phyloP scores from a whole-genome alignment of 768 basidiomycete genomes.

The Rhodosporidiobolus sp. region DNA sequence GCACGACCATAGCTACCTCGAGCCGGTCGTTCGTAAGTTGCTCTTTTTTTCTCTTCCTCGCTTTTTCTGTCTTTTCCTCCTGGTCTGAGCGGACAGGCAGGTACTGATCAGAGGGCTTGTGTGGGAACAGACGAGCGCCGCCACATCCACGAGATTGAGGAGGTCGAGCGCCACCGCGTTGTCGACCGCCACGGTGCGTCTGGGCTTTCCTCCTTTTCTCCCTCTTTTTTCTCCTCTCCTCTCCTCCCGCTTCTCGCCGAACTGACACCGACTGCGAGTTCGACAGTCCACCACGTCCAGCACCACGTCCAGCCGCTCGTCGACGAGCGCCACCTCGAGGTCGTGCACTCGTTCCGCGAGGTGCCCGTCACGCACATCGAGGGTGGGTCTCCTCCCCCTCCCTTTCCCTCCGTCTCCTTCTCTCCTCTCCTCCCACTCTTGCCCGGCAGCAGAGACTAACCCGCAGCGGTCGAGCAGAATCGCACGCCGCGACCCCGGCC shows the following conservation, averaged over 20 bases:
- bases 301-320: slow-evolving; percentile 30
- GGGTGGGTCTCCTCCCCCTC: slow-evolving; percentile 1
- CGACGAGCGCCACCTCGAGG: slow-evolving; percentile 32
- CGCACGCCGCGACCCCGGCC: slow-evolving; percentile 23
- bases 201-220: neutral
- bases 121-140: slow-evolving; percentile 19
- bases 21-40: slow-evolving; percentile 32
- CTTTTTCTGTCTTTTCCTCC: neutral
- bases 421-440: no score
- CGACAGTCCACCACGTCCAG: slow-evolving; percentile 32
- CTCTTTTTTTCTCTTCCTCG: no score
- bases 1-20: slow-evolving; percentile 32
- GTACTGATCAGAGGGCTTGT: neutral
- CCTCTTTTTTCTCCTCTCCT: neutral
- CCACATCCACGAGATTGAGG: slow-evolving; percentile 32
- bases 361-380: slow-evolving; percentile 29
- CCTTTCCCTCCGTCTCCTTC: neutral
- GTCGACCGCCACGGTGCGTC: slow-evolving; percentile 22
- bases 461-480: neutral
- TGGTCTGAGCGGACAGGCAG: no score
- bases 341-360: slow-evolving; percentile 31
- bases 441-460: no score
- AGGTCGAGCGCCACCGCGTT: slow-evolving; percentile 25
- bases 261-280: no score
- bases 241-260: no score